Base-by-base conservation (phyloP, 163 green algal genomes). In the Volvox carteri region DNA sequence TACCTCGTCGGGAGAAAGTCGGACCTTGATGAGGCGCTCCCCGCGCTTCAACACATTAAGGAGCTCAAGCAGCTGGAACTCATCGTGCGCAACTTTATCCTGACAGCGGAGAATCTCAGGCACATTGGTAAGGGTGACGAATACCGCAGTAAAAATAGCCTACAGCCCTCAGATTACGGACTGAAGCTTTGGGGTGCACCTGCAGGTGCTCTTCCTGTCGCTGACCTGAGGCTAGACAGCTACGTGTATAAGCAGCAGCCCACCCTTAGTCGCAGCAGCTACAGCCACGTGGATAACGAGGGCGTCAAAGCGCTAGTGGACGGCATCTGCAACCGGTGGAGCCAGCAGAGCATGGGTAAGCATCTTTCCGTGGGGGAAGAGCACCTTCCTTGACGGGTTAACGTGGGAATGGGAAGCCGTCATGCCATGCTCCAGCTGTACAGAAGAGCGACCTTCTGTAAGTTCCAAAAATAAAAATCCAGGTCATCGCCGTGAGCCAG, bases 281-380 rank as follows among this genome's bases (percentile, higher is more conserved):
- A 93, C 78, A 95, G 91, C 86, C 94, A 97, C 83, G 73, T 97
- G 16, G 94, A 96, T 91, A 96, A 96, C 33, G 93, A 95, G 68
- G 94, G 94, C 42, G 93, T 96, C 1, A 95, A 95, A 75, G 95
- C 93, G 21, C 91, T 96, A 18, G 95, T 96, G 68, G 94, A 96
- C 88, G 87, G 78, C 80, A 94, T 97, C 77, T 97, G 95, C 90
- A 87, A 88, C 18, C 88, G 91, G 44, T 93, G 92, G 90, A 87
- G 87, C 84, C 25, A 39, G 33, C 83, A 73, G 44, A 88, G 62
- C 37, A 23, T 48, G 35, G 83, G 83, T 78, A 60, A 78, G 79
- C 9, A 35, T 37, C 50, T 65, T 65, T 65, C 19, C 54, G 4
- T 65, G 54, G 54, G 54, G 50, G 54, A n/a, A n/a, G n/a, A n/a